These are phyloP conservation scores for Somion occarium DNA, from an alignment of 1,284 basidiomycete genomes.

Conservation along the genomic window DNA sequence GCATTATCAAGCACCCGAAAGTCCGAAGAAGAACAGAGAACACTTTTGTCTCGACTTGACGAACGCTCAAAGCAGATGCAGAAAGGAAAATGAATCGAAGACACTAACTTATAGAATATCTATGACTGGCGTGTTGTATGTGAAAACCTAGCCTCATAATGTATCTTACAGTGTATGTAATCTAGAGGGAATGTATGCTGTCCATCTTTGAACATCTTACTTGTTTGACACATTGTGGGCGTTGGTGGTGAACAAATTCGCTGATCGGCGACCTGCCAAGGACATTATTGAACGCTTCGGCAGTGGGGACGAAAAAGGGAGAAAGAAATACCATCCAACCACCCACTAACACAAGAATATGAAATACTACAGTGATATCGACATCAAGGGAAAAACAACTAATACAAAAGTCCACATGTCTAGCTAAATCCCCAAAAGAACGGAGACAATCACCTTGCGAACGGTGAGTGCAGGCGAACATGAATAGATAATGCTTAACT, in stretches of 20 bases:
- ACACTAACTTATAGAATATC: background rate
- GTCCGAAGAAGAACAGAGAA: constrained; percentile 14
- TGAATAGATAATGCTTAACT: too few species aligned
- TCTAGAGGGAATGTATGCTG: too few species aligned
- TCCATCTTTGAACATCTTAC: background rate
- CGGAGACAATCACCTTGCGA: too few species aligned
- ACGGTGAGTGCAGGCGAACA: too few species aligned
- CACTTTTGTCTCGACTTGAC: constrained; percentile 10
- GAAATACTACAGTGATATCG: background rate
- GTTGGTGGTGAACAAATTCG: background rate
- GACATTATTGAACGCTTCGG: too few species aligned
- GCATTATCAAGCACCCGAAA: constrained; percentile 13
- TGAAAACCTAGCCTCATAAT: background rate
- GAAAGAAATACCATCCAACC: background rate
- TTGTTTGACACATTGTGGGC: background rate
- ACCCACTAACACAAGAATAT: background rate
- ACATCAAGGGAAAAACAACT: background rate
- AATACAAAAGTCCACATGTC: background rate
- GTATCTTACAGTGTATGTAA: too few species aligned
- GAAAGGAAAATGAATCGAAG: background rate
- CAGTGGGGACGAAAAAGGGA: background rate
- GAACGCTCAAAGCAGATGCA: constrained; percentile 3
- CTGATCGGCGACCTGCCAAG: too few species aligned
- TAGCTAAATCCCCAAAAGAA: background rate
- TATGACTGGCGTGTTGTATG: background rate